Evolutionary conservation across 2,329 filamentous ascomycete genomes (phyloP).

Genomic region (Kalmusia sp.): DNA sequence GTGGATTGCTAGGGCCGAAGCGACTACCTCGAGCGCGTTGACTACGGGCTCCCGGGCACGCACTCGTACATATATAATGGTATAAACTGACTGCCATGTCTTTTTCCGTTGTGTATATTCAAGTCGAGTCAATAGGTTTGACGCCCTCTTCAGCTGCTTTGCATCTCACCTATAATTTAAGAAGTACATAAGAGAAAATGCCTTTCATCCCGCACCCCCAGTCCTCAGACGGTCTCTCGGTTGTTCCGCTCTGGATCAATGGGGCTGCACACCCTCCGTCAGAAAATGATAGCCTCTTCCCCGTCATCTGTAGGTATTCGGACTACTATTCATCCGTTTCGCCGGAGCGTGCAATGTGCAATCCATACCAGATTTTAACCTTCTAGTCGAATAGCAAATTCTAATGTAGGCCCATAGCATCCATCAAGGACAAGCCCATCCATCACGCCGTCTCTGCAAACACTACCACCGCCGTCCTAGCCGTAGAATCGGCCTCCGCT

Average conservation of each 20-base stretch:
- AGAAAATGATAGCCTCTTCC: conserved; percentile 51
- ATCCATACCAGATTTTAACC: too few species aligned
- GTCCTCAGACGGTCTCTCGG: conserved; percentile 10
- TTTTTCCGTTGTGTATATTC: too few species aligned
- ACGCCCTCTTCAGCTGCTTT: too few species aligned
- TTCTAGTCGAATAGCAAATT: too few species aligned
- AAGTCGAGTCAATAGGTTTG: too few species aligned
- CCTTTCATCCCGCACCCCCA: conserved; percentile 1
- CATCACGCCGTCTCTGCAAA: conserved; percentile 64
- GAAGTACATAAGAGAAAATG: conserved; percentile 9
- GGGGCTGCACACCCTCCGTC: conserved; percentile 51
- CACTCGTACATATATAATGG: not conserved
- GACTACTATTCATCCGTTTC: too few species aligned
- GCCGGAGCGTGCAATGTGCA: too few species aligned
- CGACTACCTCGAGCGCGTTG: not conserved
- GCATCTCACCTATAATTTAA: too few species aligned
- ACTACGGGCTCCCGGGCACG: not conserved
- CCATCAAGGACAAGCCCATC: conserved; percentile 57
- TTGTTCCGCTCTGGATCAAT: conserved; percentile 53
- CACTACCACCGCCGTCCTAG: conserved; percentile 59
- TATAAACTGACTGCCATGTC: too few species aligned
- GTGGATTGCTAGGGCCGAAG: not conserved
- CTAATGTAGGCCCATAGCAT: too few species aligned
- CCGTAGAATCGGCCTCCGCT: conserved; percentile 63
- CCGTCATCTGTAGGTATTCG: conserved; percentile 63